Base-by-base conservation (phyloP, 768 basidiomycete species). In the Agrocybe pediades region DNA sequence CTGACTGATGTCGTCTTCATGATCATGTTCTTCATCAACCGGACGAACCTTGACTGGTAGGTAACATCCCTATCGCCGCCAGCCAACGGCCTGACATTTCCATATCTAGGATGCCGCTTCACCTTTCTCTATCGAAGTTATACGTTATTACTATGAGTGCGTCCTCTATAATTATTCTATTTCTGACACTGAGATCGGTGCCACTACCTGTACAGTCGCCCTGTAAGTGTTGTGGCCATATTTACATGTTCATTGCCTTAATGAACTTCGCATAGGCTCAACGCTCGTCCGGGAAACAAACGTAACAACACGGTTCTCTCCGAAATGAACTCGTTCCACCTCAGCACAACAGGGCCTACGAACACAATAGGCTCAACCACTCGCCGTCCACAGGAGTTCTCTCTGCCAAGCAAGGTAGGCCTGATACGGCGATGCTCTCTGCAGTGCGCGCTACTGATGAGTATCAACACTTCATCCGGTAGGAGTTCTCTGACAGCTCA, bases 111-210 rank as follows among this genome's bases (percentile, higher is more conserved):
- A 42, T 51, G 41, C 26, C 49, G 7, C 13, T 51, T 3, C 49
- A 51, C 29, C 21, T 51, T 8, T 23, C 27, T 5, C 15, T 51
- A 9, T 51, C 49, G 1, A 51, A 51, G 23, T 51, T 51, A 26
- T 51, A 51, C 23, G 49, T 51, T 3, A 43, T 51, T 13, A 51
- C 49, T 8, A 51, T 42, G 49, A 15, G 49, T 51, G 26, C 9
- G 49, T 43, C n/a, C 27, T 21, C 29, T 23, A 1, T 13, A 41
- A 5, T 17, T 20, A 7, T 20, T 19, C 9, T 40, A 7, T 40
- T 25, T 17, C 7, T n/a, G 15, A 6, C 36, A 6, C 5, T 6
- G 16, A 16, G 9, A 8, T 40, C 26, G 9, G 41, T 39, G 1
- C 19, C n/a, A 6, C 2, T n/a, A 9, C 36, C 19, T 39, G 23